Percentiles rank a stretch among this genome's conserved stretches.
Evolutionary conservation across 768 basidiomycete species (phyloP).

Genomic region (Auriculariales sp.): DNA sequence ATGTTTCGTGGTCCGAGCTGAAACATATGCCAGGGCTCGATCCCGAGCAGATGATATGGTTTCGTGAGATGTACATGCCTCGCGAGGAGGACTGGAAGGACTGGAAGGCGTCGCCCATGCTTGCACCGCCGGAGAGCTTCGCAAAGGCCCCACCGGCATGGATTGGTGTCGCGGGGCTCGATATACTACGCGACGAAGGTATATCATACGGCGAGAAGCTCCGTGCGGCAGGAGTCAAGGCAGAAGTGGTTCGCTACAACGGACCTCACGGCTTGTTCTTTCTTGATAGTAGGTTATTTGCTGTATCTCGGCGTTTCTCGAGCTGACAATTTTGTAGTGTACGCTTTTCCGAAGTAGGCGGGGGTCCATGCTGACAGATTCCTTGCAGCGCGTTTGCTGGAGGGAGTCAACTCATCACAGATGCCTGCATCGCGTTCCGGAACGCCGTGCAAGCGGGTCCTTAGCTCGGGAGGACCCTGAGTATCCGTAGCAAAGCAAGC

Average conservation of each 20-base stretch:
- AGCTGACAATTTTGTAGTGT: too few relatives aligned
- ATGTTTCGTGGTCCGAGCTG: constrained; percentile 43
- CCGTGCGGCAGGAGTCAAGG: constrained; percentile 33
- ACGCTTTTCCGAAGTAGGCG: too few relatives aligned
- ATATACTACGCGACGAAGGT: constrained; percentile 55
- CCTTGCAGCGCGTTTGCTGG: too few relatives aligned
- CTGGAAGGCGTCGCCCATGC: constrained; percentile 61
- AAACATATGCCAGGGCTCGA: constrained; percentile 42
- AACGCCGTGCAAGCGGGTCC: too few relatives aligned
- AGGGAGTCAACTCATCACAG: too few relatives aligned
- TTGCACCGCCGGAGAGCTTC: constrained; percentile 43
- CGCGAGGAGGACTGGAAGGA: constrained; percentile 41
- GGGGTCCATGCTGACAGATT: too few relatives aligned
- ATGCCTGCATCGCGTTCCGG: too few relatives aligned
- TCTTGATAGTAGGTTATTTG: too few relatives aligned
- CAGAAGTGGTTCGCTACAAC: constrained; percentile 41
- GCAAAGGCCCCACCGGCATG: constrained; percentile 39
- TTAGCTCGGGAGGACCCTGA: too few relatives aligned
- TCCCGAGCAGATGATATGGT: constrained; percentile 61
- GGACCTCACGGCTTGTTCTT: constrained; percentile 29
- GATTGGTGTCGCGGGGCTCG: constrained; percentile 50
- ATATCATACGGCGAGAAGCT: constrained; percentile 47
- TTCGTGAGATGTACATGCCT: constrained; percentile 52
- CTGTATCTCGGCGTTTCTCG: too few relatives aligned
- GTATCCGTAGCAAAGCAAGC: too few relatives aligned